Base-by-base conservation (phyloP, 192 early-diverging fungal genomes). In the Coemansia sp. region DNA sequence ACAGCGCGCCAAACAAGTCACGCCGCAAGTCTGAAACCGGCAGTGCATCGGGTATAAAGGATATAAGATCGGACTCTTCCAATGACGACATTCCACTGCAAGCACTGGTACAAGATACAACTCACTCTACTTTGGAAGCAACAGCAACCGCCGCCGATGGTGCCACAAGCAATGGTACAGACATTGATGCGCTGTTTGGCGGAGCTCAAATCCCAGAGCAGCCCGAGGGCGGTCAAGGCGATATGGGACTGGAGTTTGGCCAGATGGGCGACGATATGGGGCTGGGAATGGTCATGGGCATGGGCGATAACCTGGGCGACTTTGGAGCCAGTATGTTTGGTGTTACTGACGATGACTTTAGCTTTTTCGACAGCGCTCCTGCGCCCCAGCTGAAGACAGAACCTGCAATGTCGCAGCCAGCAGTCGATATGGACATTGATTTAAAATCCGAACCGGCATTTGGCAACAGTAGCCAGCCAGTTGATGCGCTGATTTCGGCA, bases 311-410 rank as follows among this genome's bases (percentile, higher is more conserved):
- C 32, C 36, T 76, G 37, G 73, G 51, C 21, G 66, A 62, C 59
- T 60, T 69, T 49, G 61, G 47, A 1, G 18, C 55, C 12, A 52
- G 53, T 40, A 69, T 76, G 62, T 76, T 76, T 69, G 73, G 66
- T n/a, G 63, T 76, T 20, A 76, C 73, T 8, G 73, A 76, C 40
- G 73, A 76, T 38, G 73, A 76, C 55, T 76, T 76, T 58, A 69
- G 50, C 45, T 76, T 76, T 36, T 76, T 76, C 12, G 73, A 76
- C 56, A 65, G 38, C n/a, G 60, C 62, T 9, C 66, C 73, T 6
- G 11, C 70, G 7, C 58, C 60, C n/a, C 70, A 62, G 26, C 49
- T 48, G 12, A 64, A 65, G 21, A 9, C 31, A 0, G 60, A 48
- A 2, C 6, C 32, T 5, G 20, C 14, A 31, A 16, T 32, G 18